phyloP scores from a whole-genome alignment of 2,329 filamentous ascomycete genomes.

The Alternaria infectoria region DNA sequence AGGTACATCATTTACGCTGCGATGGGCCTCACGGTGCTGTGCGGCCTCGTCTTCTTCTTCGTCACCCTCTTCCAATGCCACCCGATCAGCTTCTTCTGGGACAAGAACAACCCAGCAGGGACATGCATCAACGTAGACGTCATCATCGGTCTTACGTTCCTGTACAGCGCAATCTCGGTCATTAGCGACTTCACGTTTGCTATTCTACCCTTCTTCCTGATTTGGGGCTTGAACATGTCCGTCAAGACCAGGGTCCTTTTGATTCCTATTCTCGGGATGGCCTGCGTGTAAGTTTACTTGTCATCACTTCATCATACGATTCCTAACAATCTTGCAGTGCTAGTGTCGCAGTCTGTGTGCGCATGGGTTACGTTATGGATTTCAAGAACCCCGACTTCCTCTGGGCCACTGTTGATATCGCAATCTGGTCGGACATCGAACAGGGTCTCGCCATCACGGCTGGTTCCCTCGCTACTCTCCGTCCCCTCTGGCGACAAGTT shows the following conservation, averaged over 20 bases:
- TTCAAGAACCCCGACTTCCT: slow-evolving; percentile 45
- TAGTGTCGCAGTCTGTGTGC: slow-evolving; percentile 43
- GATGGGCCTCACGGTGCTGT: slow-evolving; percentile 45
- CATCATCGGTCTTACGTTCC: slow-evolving; percentile 53
- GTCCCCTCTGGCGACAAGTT: slow-evolving; percentile 41
- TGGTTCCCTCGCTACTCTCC: slow-evolving; percentile 45
- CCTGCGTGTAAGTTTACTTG: slow-evolving; percentile 53
- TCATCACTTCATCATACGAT: not conserved
- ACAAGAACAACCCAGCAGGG: slow-evolving; percentile 46
- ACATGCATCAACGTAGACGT: slow-evolving; percentile 51
- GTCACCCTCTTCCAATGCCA: slow-evolving; percentile 59
- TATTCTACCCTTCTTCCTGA: slow-evolving; percentile 58
- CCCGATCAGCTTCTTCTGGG: slow-evolving; percentile 59
- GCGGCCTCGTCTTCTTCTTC: slow-evolving; percentile 53
- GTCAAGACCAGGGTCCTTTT: slow-evolving; percentile 55
- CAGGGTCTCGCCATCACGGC: slow-evolving; percentile 48
- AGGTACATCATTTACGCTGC: slow-evolving; percentile 47
- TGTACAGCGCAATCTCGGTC: slow-evolving; percentile 56
- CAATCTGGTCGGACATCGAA: slow-evolving; percentile 48
- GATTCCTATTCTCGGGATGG: slow-evolving; percentile 57
- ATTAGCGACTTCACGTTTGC: slow-evolving; percentile 58
- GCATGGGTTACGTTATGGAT: slow-evolving; percentile 45
- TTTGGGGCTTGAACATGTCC: slow-evolving; percentile 60
- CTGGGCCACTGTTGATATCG: slow-evolving; percentile 45
- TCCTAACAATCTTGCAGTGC: slow-evolving; percentile 28